These are phyloP conservation scores for Eucalyptus dawsonii DNA, from an alignment of 345 rosid species.

Conservation along the genomic window DNA sequence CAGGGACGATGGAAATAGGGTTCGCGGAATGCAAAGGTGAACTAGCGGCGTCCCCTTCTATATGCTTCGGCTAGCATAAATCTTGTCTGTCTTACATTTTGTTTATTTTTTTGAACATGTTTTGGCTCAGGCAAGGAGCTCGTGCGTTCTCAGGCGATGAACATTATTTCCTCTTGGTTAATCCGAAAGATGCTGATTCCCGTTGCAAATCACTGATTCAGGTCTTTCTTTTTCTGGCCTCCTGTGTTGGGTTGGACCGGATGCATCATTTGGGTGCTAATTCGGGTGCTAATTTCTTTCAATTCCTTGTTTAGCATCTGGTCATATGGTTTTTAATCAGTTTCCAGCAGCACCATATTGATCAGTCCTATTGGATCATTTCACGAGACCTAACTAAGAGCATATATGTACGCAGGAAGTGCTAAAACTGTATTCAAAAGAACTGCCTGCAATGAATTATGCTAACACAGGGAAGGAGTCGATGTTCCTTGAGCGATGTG, in stretches of 20 bases:
- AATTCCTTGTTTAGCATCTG: background rate
- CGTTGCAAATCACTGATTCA: constrained; percentile 32
- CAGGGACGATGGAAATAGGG: background rate
- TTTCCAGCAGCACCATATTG: background rate
- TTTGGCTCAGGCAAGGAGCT: constrained; percentile 10
- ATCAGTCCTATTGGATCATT: background rate
- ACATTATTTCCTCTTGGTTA: constrained; percentile 30
- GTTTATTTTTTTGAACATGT: background rate
- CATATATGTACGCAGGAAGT: constrained; percentile 24
- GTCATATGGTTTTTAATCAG: background rate
- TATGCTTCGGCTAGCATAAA: background rate
- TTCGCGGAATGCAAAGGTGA: background rate
- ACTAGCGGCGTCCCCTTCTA: background rate
- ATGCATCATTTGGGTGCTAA: background rate
- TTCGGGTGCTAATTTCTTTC: background rate
- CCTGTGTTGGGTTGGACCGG: background rate
- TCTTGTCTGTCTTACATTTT: background rate
- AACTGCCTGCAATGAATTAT: constrained; percentile 63
- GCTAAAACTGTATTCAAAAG: constrained; percentile 35
- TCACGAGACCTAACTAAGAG: background rate
- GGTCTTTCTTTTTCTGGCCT: constrained; percentile 13
- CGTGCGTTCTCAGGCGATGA: constrained; percentile 7
- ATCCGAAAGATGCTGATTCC: constrained; percentile 43
- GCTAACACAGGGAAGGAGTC: constrained; percentile 76
- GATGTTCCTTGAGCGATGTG: constrained; percentile 49